These are phyloP conservation scores for Phascolomyces articulosus DNA, from an alignment of 371 early-diverging fungal species.

Conservation along the genomic window DNA sequence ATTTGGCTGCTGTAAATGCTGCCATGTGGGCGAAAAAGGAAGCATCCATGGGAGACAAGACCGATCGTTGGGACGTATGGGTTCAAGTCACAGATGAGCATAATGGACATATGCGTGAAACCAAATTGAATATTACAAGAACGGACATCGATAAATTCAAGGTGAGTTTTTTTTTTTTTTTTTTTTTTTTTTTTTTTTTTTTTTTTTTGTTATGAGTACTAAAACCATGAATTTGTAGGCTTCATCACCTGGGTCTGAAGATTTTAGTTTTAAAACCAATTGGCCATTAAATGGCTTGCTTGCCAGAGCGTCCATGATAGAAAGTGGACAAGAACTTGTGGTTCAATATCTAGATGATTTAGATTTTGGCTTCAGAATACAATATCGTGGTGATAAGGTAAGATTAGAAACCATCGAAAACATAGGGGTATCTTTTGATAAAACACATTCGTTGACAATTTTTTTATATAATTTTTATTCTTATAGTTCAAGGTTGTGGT, in stretches of 20 bases:
- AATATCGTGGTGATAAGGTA: conserved; percentile 85
- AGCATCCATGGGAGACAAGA: conserved; percentile 17
- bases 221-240: conserved; percentile 14
- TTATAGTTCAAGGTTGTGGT: conserved; percentile 76
- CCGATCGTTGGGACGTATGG: conserved; percentile 57
- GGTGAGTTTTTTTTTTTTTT: conserved; percentile 17
- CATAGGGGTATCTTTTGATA: too few species aligned
- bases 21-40: conserved; percentile 75
- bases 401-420: conserved; percentile 2
- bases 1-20: conserved; percentile 71
- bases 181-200: not conserved
- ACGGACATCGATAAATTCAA: conserved; percentile 26
- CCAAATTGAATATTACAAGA: conserved; percentile 19
- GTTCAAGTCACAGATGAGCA: conserved; percentile 60
- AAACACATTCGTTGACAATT: too few species aligned
- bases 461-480: not conserved
- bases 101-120: conserved; percentile 37
- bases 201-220: not conserved
- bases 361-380: conserved; percentile 79
- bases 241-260: conserved; percentile 13
- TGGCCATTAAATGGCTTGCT: conserved; percentile 83
- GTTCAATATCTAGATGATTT: conserved; percentile 82
- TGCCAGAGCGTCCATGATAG: conserved; percentile 57
- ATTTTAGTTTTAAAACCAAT: conserved; percentile 51
- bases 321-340: conserved; percentile 43